phyloP scores from a whole-genome alignment of 345 rosid genomes.

The Firmiana major region DNA sequence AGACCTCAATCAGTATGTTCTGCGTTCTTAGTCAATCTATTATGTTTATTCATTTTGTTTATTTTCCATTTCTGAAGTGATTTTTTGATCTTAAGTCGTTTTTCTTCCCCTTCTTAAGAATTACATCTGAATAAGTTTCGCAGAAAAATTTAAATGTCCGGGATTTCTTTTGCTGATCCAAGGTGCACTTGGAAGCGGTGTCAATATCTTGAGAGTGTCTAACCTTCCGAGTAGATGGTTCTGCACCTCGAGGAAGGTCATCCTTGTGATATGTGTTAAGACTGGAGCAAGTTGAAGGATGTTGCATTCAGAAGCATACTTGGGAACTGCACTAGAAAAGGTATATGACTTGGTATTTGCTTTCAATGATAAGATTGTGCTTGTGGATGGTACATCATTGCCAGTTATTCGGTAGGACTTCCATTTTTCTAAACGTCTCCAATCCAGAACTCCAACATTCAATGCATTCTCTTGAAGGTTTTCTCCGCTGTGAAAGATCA shows the following conservation, averaged over 20 bases:
- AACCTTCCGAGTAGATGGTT: slow-evolving; percentile 32
- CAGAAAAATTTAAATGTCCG: slow-evolving; percentile 31
- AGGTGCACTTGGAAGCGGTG: slow-evolving; percentile 36
- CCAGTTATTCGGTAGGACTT: slow-evolving; percentile 31
- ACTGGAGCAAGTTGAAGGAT: slow-evolving; percentile 24
- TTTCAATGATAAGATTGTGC: slow-evolving; percentile 21
- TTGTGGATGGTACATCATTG: slow-evolving; percentile 29
- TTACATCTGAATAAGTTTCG: slow-evolving; percentile 11
- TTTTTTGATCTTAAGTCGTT: slow-evolving; percentile 15
- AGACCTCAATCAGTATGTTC: background rate
- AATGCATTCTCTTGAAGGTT: slow-evolving; percentile 54
- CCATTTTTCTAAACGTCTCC: slow-evolving; percentile 71
- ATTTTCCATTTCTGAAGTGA: slow-evolving; percentile 13
- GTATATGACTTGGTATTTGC: slow-evolving; percentile 26
- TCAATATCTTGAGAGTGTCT: slow-evolving; percentile 34
- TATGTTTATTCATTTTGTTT: background rate
- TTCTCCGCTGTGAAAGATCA: slow-evolving; percentile 36
- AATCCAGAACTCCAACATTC: slow-evolving; percentile 86
- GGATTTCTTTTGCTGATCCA: slow-evolving; percentile 31
- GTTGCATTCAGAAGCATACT: slow-evolving; percentile 21
- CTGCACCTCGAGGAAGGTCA: slow-evolving; percentile 22
- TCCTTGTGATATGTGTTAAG: slow-evolving; percentile 24
- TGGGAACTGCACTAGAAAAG: slow-evolving; percentile 26
- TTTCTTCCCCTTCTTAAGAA: slow-evolving; percentile 12
- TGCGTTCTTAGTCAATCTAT: background rate